Conservation (phyloP, 495 filamentous ascomycete genomes). For the Glarea lozoyensis region DNA sequence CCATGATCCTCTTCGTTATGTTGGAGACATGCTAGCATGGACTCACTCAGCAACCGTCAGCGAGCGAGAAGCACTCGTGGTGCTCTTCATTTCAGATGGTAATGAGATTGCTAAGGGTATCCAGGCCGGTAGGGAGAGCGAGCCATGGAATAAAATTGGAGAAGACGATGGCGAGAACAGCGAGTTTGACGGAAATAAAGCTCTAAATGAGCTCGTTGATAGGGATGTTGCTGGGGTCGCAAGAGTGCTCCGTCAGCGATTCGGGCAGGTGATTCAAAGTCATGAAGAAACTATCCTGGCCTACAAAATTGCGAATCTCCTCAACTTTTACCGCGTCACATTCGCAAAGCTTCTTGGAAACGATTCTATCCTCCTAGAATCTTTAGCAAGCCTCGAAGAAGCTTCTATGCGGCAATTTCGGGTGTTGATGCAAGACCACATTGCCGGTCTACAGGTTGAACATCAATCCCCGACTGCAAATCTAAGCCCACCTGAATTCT, state of each 20-base stretch:
- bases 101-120: slow-evolving; percentile 83
- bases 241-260: slow-evolving; percentile 66
- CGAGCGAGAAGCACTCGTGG: slow-evolving; percentile 86
- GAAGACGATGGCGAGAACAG: slow-evolving; percentile 45
- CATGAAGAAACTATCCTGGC: slow-evolving; percentile 83
- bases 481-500: slow-evolving; percentile 72
- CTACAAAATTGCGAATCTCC: slow-evolving; percentile 81
- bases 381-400: slow-evolving; percentile 56
- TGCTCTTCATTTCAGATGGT: slow-evolving; percentile 85
- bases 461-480: slow-evolving; percentile 56
- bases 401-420: slow-evolving; percentile 80
- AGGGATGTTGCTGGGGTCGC: slow-evolving; percentile 74
- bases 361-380: slow-evolving; percentile 59
- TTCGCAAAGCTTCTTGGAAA: slow-evolving; percentile 71
- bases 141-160: slow-evolving; percentile 65
- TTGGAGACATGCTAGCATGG: slow-evolving; percentile 98
- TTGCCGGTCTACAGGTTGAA: slow-evolving; percentile 63
- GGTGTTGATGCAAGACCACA: slow-evolving; percentile 66
- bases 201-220: slow-evolving; percentile 81
- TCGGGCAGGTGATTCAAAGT: slow-evolving; percentile 84
- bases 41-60: slow-evolving; percentile 88
- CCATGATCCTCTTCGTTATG: slow-evolving; percentile 85
- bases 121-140: slow-evolving; percentile 73
- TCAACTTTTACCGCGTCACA: slow-evolving; percentile 81
- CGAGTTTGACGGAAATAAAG: slow-evolving; percentile 72